A percentile compares a stretch with the other conserved stretches of the same genome.
Conservation (phyloP, 169 alveolate species). For the Babesia bigemina region DNA sequence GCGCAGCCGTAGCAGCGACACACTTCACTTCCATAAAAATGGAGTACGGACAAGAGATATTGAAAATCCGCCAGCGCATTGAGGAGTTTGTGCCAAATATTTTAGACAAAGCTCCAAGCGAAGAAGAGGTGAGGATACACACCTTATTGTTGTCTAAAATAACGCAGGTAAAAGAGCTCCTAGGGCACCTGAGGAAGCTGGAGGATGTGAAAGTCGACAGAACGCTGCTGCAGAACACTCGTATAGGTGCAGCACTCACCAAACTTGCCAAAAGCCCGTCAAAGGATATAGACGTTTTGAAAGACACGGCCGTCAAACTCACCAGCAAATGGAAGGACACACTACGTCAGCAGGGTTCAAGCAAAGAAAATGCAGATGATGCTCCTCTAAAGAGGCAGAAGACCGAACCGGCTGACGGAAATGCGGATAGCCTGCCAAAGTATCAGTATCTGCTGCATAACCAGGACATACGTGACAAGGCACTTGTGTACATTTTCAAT, state of each 20-base stretch:
- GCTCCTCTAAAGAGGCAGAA: slow-evolving; percentile 50
- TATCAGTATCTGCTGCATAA: slow-evolving; percentile 60
- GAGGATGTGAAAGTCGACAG: slow-evolving; percentile 72
- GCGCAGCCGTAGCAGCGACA: slow-evolving; percentile 1
- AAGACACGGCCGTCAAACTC: slow-evolving; percentile 44
- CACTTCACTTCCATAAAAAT: not conserved
- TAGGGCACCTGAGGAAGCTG: slow-evolving; percentile 52
- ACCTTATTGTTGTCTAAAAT: not conserved
- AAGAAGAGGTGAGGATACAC: slow-evolving; percentile 16
- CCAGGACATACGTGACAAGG: slow-evolving; percentile 70
- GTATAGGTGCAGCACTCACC: slow-evolving; percentile 80
- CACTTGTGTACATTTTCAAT: slow-evolving; percentile 63
- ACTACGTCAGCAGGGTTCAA: slow-evolving; percentile 42
- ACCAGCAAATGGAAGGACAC: slow-evolving; percentile 70
- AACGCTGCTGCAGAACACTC: slow-evolving; percentile 75
- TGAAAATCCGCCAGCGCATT: slow-evolving; percentile 15
- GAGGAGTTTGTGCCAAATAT: slow-evolving; percentile 20
- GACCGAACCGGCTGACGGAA: slow-evolving; percentile 11
- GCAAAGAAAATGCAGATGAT: slow-evolving; percentile 18
- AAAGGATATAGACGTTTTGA: slow-evolving; percentile 38
- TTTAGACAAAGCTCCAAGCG: slow-evolving; percentile 1
- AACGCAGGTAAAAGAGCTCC: slow-evolving; percentile 36
- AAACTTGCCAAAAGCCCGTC: slow-evolving; percentile 66
- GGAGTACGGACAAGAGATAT: slow-evolving; percentile 8
- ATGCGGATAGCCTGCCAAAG: slow-evolving; percentile 2